phyloP scores from a whole-genome alignment of 1,139 yeast species.

The Geotrichum armillariae region DNA sequence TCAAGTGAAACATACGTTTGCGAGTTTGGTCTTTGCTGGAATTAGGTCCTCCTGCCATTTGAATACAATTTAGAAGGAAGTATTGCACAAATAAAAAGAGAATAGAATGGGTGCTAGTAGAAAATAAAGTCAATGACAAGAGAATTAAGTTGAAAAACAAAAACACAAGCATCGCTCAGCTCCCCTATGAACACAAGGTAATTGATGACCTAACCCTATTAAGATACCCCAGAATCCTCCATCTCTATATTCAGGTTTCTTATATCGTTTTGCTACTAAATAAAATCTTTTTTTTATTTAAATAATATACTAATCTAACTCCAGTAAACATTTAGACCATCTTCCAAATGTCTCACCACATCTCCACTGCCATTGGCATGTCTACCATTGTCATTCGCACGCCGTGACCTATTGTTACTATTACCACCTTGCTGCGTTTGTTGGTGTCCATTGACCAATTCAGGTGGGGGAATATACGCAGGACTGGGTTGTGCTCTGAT shows the following conservation, averaged over 20 bases:
- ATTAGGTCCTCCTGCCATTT: neutral
- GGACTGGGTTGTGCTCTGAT: conserved; percentile 44
- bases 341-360: conserved; percentile 36
- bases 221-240: no score
- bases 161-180: no score
- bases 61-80: neutral
- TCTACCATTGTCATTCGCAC: conserved; percentile 7
- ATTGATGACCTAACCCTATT: no score
- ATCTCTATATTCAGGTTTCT: no score
- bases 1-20: neutral
- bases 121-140: neutral
- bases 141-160: neutral
- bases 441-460: conserved; percentile 29
- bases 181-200: no score
- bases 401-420: neutral
- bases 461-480: conserved; percentile 45
- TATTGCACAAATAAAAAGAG: neutral
- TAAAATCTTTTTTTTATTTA: no score
- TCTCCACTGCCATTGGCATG: conserved; percentile 28
- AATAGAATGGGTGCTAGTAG: neutral
- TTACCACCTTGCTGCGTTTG: conserved; percentile 13
- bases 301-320: no score
- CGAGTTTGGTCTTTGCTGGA: neutral
- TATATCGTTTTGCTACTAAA: no score
- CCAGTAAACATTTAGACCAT: conserved; percentile 31